Percentiles rank a stretch among this genome's conserved stretches.
Conservation (phyloP, 2,329 filamentous ascomycete species). For the Chalaropsis ovoidea region DNA sequence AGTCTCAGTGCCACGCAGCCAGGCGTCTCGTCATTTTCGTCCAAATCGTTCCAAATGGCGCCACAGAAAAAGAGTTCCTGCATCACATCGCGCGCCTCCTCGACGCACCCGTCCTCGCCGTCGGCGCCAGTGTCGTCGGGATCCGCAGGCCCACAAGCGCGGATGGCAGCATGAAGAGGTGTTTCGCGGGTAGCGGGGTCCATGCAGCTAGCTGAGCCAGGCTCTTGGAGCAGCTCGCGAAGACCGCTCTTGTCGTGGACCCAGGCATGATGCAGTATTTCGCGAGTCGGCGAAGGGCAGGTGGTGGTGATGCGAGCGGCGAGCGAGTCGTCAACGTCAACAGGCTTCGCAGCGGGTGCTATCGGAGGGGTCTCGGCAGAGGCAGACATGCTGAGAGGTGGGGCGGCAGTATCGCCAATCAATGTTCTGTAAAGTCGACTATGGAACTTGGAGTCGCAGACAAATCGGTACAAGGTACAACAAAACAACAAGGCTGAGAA, state of each 20-base stretch:
- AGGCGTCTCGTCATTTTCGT: constrained; percentile 76
- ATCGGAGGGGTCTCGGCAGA: neutral
- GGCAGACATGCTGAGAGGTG: constrained; percentile 3
- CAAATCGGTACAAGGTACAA: neutral
- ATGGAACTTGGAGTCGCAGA: neutral
- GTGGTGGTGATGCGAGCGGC: constrained; percentile 43
- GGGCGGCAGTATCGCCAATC: neutral
- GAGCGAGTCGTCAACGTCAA: constrained; percentile 43
- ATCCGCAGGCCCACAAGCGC: constrained; percentile 49
- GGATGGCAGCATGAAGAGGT: constrained; percentile 81
- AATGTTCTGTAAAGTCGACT: neutral
- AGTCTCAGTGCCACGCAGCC: constrained; percentile 71
- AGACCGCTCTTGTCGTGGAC: constrained; percentile 54
- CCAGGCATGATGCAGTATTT: constrained; percentile 48
- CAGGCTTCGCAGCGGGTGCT: constrained; percentile 17
- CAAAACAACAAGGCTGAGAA: neutral
- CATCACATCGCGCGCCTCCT: constrained; percentile 57
- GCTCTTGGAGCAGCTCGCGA: constrained; percentile 56
- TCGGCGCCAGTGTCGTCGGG: constrained; percentile 29
- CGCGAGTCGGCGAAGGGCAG: constrained; percentile 43
- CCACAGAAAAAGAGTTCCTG: constrained; percentile 73
- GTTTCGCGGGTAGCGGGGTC: constrained; percentile 78
- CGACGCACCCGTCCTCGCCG: constrained; percentile 38
- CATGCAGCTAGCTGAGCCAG: constrained; percentile 60
- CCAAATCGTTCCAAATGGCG: constrained; percentile 95